phyloP scores from a whole-genome alignment of 2,329 filamentous ascomycete species.

The Elsinoe arachidis region DNA sequence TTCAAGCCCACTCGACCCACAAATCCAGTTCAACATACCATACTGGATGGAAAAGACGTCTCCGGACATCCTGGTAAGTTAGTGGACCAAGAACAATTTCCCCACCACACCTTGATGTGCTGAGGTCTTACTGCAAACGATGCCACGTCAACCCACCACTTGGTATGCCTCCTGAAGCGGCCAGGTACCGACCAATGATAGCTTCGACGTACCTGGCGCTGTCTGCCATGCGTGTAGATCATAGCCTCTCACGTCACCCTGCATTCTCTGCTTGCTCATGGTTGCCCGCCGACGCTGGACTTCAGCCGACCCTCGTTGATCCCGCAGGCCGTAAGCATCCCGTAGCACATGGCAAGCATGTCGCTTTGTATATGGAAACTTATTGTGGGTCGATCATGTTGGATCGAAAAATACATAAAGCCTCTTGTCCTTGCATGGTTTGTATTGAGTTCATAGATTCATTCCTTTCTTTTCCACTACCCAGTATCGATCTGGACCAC shows the following conservation, averaged over 20 bases:
- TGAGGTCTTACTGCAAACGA: not conserved
- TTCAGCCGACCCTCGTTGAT: not conserved
- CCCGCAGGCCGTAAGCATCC: not conserved
- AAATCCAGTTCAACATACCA: no score
- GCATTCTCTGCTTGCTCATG: not conserved
- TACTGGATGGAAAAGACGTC: not conserved
- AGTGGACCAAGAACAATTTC: not conserved
- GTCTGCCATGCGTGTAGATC: not conserved
- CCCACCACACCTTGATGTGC: not conserved
- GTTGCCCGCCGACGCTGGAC: not conserved
- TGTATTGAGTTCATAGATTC: not conserved
- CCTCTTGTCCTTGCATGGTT: not conserved
- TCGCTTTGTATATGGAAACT: not conserved
- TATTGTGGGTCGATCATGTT: not conserved
- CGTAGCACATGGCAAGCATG: not conserved
- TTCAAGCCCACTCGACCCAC: no score
- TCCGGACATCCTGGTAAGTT: not conserved
- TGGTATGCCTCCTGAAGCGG: not conserved
- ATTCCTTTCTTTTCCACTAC: not conserved
- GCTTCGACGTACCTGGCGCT: not conserved
- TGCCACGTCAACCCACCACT: not conserved
- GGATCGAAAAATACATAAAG: not conserved
- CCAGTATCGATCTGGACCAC: conserved; percentile 7
- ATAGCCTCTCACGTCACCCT: not conserved
- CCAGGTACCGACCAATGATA: not conserved